Conservation (phyloP, 1,284 basidiomycete genomes). For the Tausonia pullulans region DNA sequence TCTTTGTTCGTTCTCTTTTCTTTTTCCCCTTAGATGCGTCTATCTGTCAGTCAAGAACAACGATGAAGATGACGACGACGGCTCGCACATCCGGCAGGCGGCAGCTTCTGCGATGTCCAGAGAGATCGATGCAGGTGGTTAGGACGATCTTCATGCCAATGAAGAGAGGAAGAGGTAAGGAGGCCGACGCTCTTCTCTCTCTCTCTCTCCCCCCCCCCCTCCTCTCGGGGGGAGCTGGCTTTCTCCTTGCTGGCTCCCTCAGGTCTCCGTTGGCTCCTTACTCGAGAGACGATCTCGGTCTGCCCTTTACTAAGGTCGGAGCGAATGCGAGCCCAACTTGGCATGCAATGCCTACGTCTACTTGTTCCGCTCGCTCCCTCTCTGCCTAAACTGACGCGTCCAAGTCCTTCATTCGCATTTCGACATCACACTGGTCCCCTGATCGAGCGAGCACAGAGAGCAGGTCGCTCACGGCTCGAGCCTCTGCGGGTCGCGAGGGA, state of each 20-base stretch:
- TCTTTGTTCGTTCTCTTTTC: too few species aligned
- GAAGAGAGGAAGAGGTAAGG: neutral
- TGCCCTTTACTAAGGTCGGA: too few species aligned
- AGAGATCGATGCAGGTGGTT: neutral
- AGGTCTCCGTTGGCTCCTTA: too few species aligned
- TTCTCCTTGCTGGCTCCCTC: too few species aligned
- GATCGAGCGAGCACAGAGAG: too few species aligned
- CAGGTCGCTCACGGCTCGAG: conserved; percentile 31
- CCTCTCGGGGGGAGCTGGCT: neutral
- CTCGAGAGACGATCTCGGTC: too few species aligned
- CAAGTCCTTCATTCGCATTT: neutral
- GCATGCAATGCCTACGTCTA: too few species aligned
- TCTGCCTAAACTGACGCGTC: neutral
- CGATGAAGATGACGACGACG: neutral
- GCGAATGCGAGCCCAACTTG: too few species aligned
- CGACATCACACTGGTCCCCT: neutral
- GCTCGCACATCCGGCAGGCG: neutral
- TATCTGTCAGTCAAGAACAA: neutral
- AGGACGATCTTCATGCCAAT: neutral
- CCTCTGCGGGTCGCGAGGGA: conserved; percentile 78
- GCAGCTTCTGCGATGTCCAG: neutral
- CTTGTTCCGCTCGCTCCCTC: too few species aligned
- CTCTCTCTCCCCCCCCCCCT: neutral
- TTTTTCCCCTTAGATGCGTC: too few species aligned
- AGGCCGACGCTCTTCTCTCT: neutral